Evolutionary conservation across 1,284 basidiomycete species (phyloP), one percentile per base, ranked within the genome.

Genomic region (Rhodotorula sp.): DNA sequence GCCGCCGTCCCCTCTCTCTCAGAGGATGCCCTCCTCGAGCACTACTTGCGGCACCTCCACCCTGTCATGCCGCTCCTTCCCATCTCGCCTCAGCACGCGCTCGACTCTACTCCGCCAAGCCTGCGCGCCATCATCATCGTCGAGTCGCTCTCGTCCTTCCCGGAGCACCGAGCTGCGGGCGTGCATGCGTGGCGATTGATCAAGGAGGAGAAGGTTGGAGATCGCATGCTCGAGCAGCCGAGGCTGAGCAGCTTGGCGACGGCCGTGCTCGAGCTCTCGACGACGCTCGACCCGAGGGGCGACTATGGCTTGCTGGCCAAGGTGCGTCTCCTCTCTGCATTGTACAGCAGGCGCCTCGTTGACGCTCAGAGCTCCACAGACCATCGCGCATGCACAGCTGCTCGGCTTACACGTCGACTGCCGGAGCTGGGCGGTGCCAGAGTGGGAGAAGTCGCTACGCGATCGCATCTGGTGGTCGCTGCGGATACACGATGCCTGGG

Each of bases 301-400:
- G 68, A 70, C 49, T 79, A 74, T 42, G 48, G 76, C 7, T 53
- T 75, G 21, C 72, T 79, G 23, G 77, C 77, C 4, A 76, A 75
- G 71, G 77, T 78, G 55, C 67, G 75, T 64, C 41, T 7, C 52
- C 1, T 45, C 1, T 25, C n/a, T 42, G 3, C 14, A 7, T 7
- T 12, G 5, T 19, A 23, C 0, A 21, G 9, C 12, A 19, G 10
- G 8, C 10, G 7, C 21, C 19, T 17, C 2, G 3, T 12, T 49
- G 19, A 23, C n/a, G 2, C 8, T n/a, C 64, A 60, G 49, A 60
- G 25, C 19, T 7, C 8, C 4, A 10, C 52, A 78, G 77, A 75
- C 77, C 0, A 78, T 79, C 48, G 78, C 77, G 4, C 72, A 78
- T 17, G 78, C 78, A 14, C 78, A 79, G 50, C 70, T 79, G 2